A percentile compares a stretch with the other conserved stretches of the same genome.
phyloP scores from a whole-genome alignment of 805 yeast species.

The Hanseniaspora mollemarum region DNA sequence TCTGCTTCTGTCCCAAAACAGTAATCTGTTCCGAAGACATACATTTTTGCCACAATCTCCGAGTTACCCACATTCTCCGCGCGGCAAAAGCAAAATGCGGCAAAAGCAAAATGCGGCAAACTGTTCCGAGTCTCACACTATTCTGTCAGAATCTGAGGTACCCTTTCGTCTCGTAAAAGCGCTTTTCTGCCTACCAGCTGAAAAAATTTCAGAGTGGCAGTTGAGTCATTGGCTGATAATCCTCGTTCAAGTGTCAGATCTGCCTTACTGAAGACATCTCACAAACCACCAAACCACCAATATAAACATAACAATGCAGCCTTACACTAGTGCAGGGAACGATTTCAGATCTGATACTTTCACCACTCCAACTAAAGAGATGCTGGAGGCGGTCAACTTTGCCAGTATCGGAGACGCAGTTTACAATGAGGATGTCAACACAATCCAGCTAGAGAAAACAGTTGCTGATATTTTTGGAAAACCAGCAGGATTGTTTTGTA shows the following conservation, averaged over 20 bases:
- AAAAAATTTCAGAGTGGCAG: too few species aligned
- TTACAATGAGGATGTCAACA: conserved; percentile 70
- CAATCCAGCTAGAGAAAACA: conserved; percentile 49
- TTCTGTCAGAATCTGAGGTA: too few species aligned
- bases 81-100: too few species aligned
- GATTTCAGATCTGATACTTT: conserved; percentile 69
- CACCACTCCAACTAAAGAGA: conserved; percentile 70
- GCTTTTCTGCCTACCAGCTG: too few species aligned
- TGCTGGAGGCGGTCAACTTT: conserved; percentile 48
- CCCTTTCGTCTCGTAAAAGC: too few species aligned
- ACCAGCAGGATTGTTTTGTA: conserved; percentile 71
- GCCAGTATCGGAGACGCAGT: conserved; percentile 78
- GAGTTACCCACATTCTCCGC: too few species aligned
- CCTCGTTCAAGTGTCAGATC: too few species aligned
- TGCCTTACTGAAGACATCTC: neutral
- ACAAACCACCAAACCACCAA: neutral
- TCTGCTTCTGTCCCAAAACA: neutral
- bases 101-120: too few species aligned
- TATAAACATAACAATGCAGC: conserved; percentile 10
- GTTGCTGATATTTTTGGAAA: conserved; percentile 65
- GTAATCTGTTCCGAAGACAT: neutral
- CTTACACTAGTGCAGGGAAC: conserved; percentile 25
- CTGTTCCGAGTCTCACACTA: too few species aligned
- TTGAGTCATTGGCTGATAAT: too few species aligned
- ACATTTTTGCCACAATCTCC: too few species aligned